phyloP scores from a whole-genome alignment of 2,329 filamentous ascomycete genomes.

The Colletotrichum tanaceti region DNA sequence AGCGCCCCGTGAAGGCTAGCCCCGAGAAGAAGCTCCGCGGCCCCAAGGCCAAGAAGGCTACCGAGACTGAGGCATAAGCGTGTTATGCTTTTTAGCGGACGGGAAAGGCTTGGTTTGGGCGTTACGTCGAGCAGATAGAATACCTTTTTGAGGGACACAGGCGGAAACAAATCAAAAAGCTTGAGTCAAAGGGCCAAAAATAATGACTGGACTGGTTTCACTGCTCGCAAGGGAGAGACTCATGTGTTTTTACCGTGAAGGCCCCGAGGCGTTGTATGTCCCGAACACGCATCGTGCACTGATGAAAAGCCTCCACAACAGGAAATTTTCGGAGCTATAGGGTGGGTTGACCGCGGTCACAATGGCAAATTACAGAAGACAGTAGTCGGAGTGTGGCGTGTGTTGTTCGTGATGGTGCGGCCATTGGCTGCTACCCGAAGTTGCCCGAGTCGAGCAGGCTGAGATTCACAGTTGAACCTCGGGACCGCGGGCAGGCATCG shows the following conservation, averaged over 20 bases:
- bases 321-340: background rate
- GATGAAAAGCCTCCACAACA: background rate
- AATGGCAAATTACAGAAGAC: background rate
- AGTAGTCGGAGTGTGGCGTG: conserved; percentile 3
- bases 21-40: conserved; percentile 82
- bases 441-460: conserved; percentile 14
- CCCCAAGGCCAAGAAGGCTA: conserved; percentile 79
- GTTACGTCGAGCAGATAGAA: conserved; percentile 41
- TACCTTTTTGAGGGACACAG: conserved; percentile 39
- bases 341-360: background rate
- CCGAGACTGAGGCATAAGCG: conserved; percentile 59
- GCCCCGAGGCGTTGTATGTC: background rate
- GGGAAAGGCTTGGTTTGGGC: conserved; percentile 39
- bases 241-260: background rate
- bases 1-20: conserved; percentile 81
- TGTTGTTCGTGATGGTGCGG: conserved; percentile 13
- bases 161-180: conserved; percentile 40
- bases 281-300: background rate
- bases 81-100: conserved; percentile 31
- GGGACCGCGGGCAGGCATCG: conserved; percentile 25
- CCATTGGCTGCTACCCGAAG: conserved; percentile 17
- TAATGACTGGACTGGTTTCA: conserved; percentile 33
- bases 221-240: conserved; percentile 6
- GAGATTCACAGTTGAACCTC: conserved; percentile 24
- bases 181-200: conserved; percentile 39